Percentiles rank a stretch among this genome's conserved stretches.
These are phyloP conservation scores for Tremella yokohamensis DNA, from an alignment of 768 basidiomycete genomes.

Conservation along the genomic window DNA sequence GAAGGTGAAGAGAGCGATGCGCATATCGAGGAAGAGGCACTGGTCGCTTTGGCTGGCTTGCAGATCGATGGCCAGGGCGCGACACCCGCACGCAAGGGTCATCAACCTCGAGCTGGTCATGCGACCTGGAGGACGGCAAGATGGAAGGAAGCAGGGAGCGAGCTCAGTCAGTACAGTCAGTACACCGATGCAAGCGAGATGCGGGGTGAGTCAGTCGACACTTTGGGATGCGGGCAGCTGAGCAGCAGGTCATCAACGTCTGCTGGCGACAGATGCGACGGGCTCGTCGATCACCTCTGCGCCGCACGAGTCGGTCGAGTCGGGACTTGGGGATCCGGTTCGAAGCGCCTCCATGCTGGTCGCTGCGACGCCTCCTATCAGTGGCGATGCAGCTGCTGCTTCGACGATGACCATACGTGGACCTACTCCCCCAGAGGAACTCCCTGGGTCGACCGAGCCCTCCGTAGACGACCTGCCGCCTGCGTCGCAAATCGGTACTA, in stretches of 20 bases:
- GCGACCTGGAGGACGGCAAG: slow-evolving; percentile 50
- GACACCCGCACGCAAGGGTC: slow-evolving; percentile 5
- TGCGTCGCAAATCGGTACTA: slow-evolving; percentile 1
- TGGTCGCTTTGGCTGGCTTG: slow-evolving; percentile 35
- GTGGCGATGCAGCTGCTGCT: slow-evolving; percentile 5
- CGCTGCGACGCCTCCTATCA: slow-evolving; percentile 2
- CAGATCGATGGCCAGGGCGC: slow-evolving; percentile 35
- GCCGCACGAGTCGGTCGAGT: background rate
- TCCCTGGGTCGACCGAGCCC: too few relatives aligned
- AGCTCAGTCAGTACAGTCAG: slow-evolving; percentile 23
- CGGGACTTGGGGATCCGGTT: slow-evolving; percentile 1
- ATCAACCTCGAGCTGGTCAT: background rate
- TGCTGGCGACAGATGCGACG: slow-evolving; percentile 15
- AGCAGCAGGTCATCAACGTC: slow-evolving; percentile 30
- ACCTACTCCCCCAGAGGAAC: too few relatives aligned
- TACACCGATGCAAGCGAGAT: slow-evolving; percentile 45
- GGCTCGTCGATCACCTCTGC: slow-evolving; percentile 8
- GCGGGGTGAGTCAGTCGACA: slow-evolving; percentile 27
- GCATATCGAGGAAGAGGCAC: slow-evolving; percentile 43
- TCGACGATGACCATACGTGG: slow-evolving; percentile 19
- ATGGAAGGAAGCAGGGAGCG: slow-evolving; percentile 39
- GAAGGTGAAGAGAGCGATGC: slow-evolving; percentile 33
- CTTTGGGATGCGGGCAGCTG: slow-evolving; percentile 6
- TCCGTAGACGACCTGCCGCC: too few relatives aligned
- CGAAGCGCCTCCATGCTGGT: slow-evolving; percentile 1